phyloP scores from a whole-genome alignment of 1,284 basidiomycete species.

The Cutaneotrichosporon cutaneum region DNA sequence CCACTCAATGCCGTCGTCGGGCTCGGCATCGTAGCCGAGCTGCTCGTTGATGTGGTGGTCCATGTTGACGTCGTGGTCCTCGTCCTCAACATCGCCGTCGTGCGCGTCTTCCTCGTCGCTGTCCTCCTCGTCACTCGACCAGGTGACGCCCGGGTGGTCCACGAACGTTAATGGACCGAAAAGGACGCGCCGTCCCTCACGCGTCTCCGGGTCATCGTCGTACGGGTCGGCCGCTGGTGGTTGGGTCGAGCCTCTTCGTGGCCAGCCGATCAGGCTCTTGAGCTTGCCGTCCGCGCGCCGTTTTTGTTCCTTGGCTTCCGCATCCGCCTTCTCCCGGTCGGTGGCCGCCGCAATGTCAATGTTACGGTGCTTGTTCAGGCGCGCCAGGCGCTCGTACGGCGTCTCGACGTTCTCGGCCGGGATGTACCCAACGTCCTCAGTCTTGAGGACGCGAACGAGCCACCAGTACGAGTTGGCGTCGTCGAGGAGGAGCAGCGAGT shows the following conservation, averaged over 20 bases:
- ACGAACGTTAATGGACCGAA: slow-evolving; percentile 58
- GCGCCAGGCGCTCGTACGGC: slow-evolving; percentile 89
- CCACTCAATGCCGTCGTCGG: slow-evolving; percentile 58
- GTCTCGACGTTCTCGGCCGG: slow-evolving; percentile 99
- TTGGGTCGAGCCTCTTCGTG: slow-evolving; percentile 23
- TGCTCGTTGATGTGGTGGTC: slow-evolving; percentile 15
- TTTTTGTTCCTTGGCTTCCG: slow-evolving; percentile 21
- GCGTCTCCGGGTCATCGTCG: slow-evolving; percentile 24
- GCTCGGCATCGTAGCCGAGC: slow-evolving; percentile 46
- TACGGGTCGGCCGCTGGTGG: slow-evolving; percentile 11
- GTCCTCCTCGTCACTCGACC: slow-evolving; percentile 73
- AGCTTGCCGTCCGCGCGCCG: slow-evolving; percentile 21
- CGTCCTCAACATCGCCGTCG: slow-evolving; percentile 43
- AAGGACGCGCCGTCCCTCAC: slow-evolving; percentile 45
- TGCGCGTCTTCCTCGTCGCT: slow-evolving; percentile 65
- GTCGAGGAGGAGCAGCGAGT: slow-evolving; percentile 88
- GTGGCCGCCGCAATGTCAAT: slow-evolving; percentile 68
- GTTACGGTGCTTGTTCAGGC: slow-evolving; percentile 96
- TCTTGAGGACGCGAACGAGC: slow-evolving; percentile 94
- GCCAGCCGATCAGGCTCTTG: slow-evolving; percentile 38
- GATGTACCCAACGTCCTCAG: slow-evolving; percentile 98
- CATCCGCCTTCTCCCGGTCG: slow-evolving; percentile 35
- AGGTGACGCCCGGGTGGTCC: slow-evolving; percentile 58
- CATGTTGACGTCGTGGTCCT: slow-evolving; percentile 20
- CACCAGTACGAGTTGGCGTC: slow-evolving; percentile 98